Conservation (phyloP, 176 grass and related monocot species). For the Tuctoria greenei region DNA sequence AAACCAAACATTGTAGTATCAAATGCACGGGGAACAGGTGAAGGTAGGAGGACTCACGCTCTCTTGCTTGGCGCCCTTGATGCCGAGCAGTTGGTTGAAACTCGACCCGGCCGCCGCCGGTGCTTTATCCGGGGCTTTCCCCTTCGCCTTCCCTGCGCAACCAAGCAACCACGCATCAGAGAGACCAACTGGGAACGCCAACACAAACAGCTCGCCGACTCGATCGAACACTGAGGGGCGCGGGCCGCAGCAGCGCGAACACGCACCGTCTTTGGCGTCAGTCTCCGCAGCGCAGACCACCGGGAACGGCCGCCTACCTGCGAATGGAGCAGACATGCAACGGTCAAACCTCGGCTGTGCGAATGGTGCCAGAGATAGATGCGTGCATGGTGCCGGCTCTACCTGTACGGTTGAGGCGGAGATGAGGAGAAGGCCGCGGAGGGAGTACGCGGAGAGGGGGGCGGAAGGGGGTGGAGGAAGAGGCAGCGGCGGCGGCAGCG, state of each 20-base stretch:
- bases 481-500: slow-evolving; percentile 15
- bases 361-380: background rate
- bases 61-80: slow-evolving; percentile 88
- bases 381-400: background rate
- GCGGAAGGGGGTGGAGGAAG: slow-evolving; percentile 15
- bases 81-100: slow-evolving; percentile 96
- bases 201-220: background rate
- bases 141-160: slow-evolving; percentile 49
- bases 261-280: slow-evolving; percentile 59
- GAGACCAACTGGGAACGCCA: background rate
- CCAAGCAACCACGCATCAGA: slow-evolving; percentile 7
- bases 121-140: slow-evolving; percentile 51
- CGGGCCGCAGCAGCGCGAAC: background rate
- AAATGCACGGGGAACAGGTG: background rate
- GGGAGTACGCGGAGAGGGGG: slow-evolving; percentile 21
- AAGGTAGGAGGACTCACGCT: slow-evolving; percentile 45
- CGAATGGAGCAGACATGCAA: slow-evolving; percentile 25
- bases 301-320: slow-evolving; percentile 46
- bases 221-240: background rate
- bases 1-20: background rate
- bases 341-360: background rate
- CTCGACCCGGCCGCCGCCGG: slow-evolving; percentile 64
- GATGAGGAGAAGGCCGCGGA: background rate
- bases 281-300: slow-evolving; percentile 54
- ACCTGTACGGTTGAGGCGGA: slow-evolving; percentile 41